These are phyloP conservation scores for Colletotrichum kahawae DNA, from an alignment of 2,329 filamentous ascomycete species.

Conservation along the genomic window DNA sequence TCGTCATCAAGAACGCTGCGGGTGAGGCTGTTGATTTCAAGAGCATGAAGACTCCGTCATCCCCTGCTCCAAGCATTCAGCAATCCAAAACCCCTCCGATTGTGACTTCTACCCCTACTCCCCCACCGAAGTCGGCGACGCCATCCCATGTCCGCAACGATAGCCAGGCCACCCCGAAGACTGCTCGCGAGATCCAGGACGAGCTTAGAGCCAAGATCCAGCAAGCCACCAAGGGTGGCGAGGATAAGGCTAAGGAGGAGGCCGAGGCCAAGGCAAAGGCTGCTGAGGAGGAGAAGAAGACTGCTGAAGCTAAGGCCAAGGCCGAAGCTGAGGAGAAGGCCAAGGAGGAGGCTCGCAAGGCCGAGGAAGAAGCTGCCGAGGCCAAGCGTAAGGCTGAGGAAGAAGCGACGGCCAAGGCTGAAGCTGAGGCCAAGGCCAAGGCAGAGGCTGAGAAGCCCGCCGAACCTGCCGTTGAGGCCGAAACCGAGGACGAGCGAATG, in stretches of 20 bases:
- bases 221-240: constrained; percentile 51
- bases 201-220: constrained; percentile 84
- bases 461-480: constrained; percentile 38
- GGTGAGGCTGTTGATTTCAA: constrained; percentile 76
- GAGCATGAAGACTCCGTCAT: constrained; percentile 61
- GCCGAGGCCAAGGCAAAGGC: constrained; percentile 43
- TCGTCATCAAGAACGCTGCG: constrained; percentile 83
- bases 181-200: constrained; percentile 79
- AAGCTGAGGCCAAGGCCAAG: constrained; percentile 34
- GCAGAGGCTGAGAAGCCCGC: constrained; percentile 30
- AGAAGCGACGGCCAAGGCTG: background rate
- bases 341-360: constrained; percentile 33
- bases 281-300: constrained; percentile 40
- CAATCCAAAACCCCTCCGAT: constrained; percentile 70
- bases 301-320: constrained; percentile 33
- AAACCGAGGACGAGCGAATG: constrained; percentile 57
- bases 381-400: constrained; percentile 8
- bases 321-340: constrained; percentile 34
- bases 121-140: constrained; percentile 77
- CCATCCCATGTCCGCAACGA: constrained; percentile 74
- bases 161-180: constrained; percentile 71
- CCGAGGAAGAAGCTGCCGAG: constrained; percentile 1
- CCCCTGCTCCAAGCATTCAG: constrained; percentile 59
- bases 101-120: constrained; percentile 77
- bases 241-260: constrained; percentile 33